Percentiles rank a stretch among this genome's conserved stretches.
Evolutionary conservation across 176 grass and related monocot species (phyloP).

Genomic region (Neostapfia colusana): DNA sequence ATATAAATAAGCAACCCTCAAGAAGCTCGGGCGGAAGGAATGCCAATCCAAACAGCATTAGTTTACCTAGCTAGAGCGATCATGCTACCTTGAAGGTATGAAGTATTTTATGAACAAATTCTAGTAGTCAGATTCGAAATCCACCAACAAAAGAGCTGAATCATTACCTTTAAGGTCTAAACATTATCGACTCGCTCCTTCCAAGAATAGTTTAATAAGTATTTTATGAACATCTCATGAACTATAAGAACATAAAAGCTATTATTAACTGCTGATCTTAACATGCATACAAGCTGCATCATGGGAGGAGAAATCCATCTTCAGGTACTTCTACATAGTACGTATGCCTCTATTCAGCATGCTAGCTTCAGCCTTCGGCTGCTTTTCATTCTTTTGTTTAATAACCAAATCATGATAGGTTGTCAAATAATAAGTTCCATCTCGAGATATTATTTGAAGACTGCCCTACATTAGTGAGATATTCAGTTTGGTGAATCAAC

Average conservation of each 20-base stretch:
- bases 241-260: neutral
- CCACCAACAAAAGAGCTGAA: neutral
- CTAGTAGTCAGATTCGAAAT: neutral
- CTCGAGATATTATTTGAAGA: neutral
- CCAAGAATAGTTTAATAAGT: slow-evolving; percentile 18
- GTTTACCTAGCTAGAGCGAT: neutral
- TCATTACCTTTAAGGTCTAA: neutral
- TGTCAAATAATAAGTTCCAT: neutral
- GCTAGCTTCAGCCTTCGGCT: neutral
- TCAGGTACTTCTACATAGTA: neutral
- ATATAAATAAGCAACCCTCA: neutral
- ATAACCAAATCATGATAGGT: neutral
- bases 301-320: slow-evolving; percentile 1
- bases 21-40: neutral
- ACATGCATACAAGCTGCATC: slow-evolving; percentile 1
- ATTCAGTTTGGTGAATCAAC: slow-evolving; percentile 15
- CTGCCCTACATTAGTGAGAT: neutral
- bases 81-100: neutral
- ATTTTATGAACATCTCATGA: slow-evolving; percentile 34
- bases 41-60: neutral
- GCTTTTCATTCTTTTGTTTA: neutral
- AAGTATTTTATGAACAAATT: neutral
- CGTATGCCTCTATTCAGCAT: neutral
- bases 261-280: neutral
- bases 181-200: neutral